A percentile compares a stretch with the other conserved stretches of the same genome.
These are phyloP conservation scores for Staphylotrichum longicolle DNA, from an alignment of 495 filamentous ascomycete species.

Conservation along the genomic window DNA sequence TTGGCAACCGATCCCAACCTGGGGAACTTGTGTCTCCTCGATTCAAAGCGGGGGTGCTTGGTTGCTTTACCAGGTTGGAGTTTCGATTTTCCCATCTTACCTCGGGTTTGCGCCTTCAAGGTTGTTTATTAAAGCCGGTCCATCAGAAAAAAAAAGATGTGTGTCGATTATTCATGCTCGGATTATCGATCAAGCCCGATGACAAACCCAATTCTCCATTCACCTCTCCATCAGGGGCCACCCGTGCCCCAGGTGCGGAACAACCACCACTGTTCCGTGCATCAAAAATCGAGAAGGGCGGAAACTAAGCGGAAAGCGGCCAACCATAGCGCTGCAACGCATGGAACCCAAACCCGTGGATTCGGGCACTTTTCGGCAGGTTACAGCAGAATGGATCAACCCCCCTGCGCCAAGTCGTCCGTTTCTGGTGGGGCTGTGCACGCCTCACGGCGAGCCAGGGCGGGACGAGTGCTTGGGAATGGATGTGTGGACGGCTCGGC, in stretches of 20 bases:
- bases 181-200: slow-evolving; percentile 11
- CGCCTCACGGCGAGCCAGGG: too few species aligned
- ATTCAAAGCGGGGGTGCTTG: too few species aligned
- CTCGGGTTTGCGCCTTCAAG: too few species aligned
- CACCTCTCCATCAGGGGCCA: not conserved
- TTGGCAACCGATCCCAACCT: not conserved
- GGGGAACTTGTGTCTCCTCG: not conserved
- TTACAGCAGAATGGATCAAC: slow-evolving; percentile 1
- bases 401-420: not conserved
- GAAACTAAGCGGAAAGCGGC: slow-evolving; percentile 1
- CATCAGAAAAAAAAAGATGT: too few species aligned
- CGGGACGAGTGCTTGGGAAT: too few species aligned
- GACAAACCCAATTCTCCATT: slow-evolving; percentile 8
- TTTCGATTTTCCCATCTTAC: too few species aligned
- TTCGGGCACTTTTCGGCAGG: slow-evolving; percentile 19
- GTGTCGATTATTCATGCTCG: not conserved
- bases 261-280: not conserved
- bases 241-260: not conserved
- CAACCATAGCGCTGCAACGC: not conserved
- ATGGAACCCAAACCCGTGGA: slow-evolving; percentile 2
- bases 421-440: not conserved
- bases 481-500: too few species aligned
- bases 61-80: too few species aligned
- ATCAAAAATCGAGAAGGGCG: not conserved
- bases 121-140: too few species aligned